Evolutionary conservation across 106 monocot genomes (phyloP).

Genomic region (Acorus calamus): DNA sequence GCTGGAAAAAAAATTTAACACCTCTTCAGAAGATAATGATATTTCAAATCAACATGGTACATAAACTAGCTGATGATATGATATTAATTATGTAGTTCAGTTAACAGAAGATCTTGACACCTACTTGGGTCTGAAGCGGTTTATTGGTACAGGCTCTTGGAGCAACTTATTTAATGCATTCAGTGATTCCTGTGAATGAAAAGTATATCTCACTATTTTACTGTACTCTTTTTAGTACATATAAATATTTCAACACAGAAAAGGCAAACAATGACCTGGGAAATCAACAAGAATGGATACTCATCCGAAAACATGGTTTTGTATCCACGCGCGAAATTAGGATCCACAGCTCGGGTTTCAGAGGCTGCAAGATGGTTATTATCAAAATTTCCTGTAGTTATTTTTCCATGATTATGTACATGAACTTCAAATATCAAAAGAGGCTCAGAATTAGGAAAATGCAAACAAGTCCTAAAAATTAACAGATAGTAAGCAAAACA

Average conservation of each 20-base stretch:
- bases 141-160: conserved; percentile 60
- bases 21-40: background rate
- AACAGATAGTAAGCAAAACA: too few species aligned
- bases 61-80: too few species aligned
- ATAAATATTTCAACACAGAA: background rate
- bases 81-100: too few species aligned
- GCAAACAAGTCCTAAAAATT: too few species aligned
- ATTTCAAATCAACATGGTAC: too few species aligned
- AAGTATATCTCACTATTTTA: too few species aligned
- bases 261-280: conserved; percentile 45
- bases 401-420: too few species aligned
- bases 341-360: conserved; percentile 67
- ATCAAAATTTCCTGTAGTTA: background rate
- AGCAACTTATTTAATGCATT: conserved; percentile 60
- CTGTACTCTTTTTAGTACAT: too few species aligned
- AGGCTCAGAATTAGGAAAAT: too few species aligned
- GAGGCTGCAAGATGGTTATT: conserved; percentile 33
- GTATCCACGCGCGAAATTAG: conserved; percentile 67
- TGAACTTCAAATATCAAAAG: too few species aligned
- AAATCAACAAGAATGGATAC: conserved; percentile 71
- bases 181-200: conserved; percentile 60
- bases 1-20: conserved; percentile 30
- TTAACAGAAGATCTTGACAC: background rate
- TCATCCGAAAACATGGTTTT: conserved; percentile 63
- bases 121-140: conserved; percentile 95